Conservation (phyloP, 2,329 filamentous ascomycete genomes). For the Xylaria sp. region DNA sequence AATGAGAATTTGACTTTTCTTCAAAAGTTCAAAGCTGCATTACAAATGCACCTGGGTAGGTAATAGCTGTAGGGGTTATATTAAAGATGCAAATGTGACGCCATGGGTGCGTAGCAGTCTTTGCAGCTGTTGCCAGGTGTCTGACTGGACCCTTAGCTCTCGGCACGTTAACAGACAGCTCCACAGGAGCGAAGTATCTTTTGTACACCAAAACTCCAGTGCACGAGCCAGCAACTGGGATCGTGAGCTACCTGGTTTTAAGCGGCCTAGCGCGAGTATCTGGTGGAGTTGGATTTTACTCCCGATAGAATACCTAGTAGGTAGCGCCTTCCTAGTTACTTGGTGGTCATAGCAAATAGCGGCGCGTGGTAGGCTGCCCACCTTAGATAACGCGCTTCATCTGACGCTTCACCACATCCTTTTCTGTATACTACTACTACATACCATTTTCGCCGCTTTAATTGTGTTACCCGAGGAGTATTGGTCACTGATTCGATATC, state of each 20-base stretch:
- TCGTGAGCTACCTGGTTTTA: too few species aligned
- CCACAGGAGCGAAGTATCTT: too few species aligned
- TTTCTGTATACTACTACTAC: slow-evolving; percentile 38
- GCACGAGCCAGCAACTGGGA: too few species aligned
- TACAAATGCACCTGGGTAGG: not conserved
- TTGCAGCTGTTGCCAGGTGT: not conserved
- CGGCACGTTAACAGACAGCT: too few species aligned
- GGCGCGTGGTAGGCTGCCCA: slow-evolving; percentile 11
- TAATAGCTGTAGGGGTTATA: not conserved
- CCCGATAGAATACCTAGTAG: too few species aligned
- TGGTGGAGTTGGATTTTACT: too few species aligned
- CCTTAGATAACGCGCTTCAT: slow-evolving; percentile 6
- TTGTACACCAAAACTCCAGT: too few species aligned
- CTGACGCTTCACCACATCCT: slow-evolving; percentile 25
- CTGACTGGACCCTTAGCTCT: too few species aligned
- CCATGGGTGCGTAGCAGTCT: not conserved
- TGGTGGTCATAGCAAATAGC: slow-evolving; percentile 30
- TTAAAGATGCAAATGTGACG: not conserved
- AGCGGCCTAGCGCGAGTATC: too few species aligned
- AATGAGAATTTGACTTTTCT: not conserved
- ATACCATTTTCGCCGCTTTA: slow-evolving; percentile 36
- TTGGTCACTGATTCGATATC: slow-evolving; percentile 43
- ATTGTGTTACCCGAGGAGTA: slow-evolving; percentile 47
- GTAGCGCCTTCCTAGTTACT: too few species aligned
- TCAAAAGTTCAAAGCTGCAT: not conserved